Evolutionary conservation across 2,329 filamentous ascomycete species (phyloP), one percentile per base, ranked within the genome.

Genomic region (Fusarium oligoseptatum): DNA sequence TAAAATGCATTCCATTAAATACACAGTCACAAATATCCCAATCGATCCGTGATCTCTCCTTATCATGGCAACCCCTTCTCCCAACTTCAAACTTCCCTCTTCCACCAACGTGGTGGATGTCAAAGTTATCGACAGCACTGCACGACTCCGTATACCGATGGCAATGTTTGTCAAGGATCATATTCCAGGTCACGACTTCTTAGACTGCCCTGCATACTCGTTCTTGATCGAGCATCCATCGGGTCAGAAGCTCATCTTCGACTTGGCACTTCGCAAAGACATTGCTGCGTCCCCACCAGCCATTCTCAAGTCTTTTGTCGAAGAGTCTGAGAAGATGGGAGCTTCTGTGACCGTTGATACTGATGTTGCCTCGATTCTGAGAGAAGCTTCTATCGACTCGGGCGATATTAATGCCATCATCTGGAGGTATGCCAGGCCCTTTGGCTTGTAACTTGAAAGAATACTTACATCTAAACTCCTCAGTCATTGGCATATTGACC

Each of bases 401-500:
- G 34, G 32, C 0, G 61, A 72, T 2, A 63, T 75, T 2, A 45
- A 71, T 1, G 67, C 67, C 4, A 69, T 75, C 2, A 71, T 75
- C 11, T 75, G 73, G 73, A 75, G 73, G 73, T 69, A 12, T 15
- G 37, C 17, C 17, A 11, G 9, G 15, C 15, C 6, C 6, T 48
- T 36, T 32, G 43, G 9, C 12, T n/a, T 24, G 6, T 10, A 36
- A 34, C 6, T 29, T 11, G 12, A 14, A 37, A 60, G 8, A 5
- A 15, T 8, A 24, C 55, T 50, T 10, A 52, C 22, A 29, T 15
- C 14, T 2, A 37, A 27, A 1, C 8, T 12, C 29, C 7, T 1
- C 1, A 74, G 71, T 1, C 73, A 76, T 6, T 67, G 58, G 32
- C 73, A 76, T n/a, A 56, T 70, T 24, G 73, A 76, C 6, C 73